Percentiles rank a stretch among this genome's conserved stretches.
These are phyloP conservation scores for Populus davidiana DNA, from an alignment of 345 rosid genomes.

Conservation along the genomic window DNA sequence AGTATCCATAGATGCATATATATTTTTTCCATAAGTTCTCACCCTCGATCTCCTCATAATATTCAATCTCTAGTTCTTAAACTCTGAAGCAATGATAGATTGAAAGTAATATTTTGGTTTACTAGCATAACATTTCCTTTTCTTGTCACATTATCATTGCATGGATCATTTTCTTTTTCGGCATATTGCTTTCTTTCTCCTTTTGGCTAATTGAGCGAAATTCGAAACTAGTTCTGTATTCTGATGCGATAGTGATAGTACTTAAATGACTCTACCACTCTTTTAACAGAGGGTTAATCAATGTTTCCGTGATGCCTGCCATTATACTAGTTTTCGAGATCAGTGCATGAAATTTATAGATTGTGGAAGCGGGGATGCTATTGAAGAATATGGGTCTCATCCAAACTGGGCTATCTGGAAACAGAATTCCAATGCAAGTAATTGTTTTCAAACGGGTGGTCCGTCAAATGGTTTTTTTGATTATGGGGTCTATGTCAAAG, in stretches of 20 bases:
- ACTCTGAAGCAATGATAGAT: background rate
- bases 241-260: background rate
- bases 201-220: background rate
- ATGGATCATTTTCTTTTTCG: background rate
- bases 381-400: accelerated
- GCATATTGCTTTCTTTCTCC: background rate
- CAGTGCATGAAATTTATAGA: conserved; percentile 49
- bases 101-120: background rate
- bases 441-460: conserved; percentile 45
- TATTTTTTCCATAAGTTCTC: background rate
- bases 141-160: background rate
- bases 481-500: conserved; percentile 57
- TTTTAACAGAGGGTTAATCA: conserved; percentile 75
- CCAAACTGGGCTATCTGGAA: conserved; percentile 25
- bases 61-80: background rate
- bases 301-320: conserved; percentile 74
- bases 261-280: background rate
- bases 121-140: background rate
- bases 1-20: background rate
- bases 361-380: conserved; percentile 42
- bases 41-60: background rate
- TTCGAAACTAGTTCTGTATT: background rate
- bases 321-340: background rate
- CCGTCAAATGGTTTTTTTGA: conserved; percentile 12
- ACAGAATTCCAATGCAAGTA: conserved; percentile 26